Evolutionary conservation across 2,329 filamentous ascomycete genomes (phyloP), one percentile per base, ranked within the genome.

Genomic region (Aspergillus texensis): DNA sequence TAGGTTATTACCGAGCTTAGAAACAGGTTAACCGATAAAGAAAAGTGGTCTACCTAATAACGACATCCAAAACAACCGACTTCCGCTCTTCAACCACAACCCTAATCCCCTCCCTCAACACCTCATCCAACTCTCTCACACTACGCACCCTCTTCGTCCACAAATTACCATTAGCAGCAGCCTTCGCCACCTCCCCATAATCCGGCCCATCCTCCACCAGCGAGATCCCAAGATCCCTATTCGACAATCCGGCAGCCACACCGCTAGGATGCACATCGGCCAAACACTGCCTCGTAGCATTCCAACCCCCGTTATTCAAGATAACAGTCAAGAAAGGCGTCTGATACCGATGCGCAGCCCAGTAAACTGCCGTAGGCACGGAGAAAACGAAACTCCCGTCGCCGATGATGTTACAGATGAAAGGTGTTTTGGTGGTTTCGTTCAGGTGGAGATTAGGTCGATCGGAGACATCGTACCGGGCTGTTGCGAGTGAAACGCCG

Each of bases 221-320:
- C 32, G 68, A 67, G 34, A 70, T 70, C 10, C 68, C 68, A 45
- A 70, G 19, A 2, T 70, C 67, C n/a, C 34, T 41, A 41, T 67
- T 68, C 16, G 68, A 66, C 16, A 62, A 28, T 1, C 59, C 57
- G 5, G 36, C 62, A 16, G 67, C 68, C 32, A 66, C 48, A 14
- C 68, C 68, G 19, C 46, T 52, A n/a, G 68, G 68, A 61, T 70
- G 68, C 24, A 70, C 68, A 50, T 70, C 68, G 16, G 43, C 63
- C 16, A 70, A 55, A 39, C 68, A 70, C 52, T 68, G 66, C 4
- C 68, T 55, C 6, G 68, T 64, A 6, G 50, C 68, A 21, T 72
- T 88, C 88, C 88, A 90, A 28, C 88, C 88, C 71, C 88, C 85
- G 67, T 91, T 91, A 70, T 90, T 90, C 58, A 90, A 73, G 19